Conservation (phyloP, 768 basidiomycete species). For the Xerocomus brunneocitrinus region DNA sequence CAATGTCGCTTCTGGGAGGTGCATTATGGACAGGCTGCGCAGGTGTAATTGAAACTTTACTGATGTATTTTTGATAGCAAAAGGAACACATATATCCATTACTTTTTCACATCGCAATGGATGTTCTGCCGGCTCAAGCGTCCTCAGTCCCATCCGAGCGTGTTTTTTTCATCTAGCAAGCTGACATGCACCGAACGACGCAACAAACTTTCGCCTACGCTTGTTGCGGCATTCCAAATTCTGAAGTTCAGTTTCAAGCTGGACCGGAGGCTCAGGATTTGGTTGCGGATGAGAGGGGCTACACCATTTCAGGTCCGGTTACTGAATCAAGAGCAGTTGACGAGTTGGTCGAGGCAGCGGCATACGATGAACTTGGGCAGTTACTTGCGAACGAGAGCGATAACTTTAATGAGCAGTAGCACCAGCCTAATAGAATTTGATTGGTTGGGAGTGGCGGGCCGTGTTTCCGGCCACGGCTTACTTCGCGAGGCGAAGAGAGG, state of each 20-base stretch:
- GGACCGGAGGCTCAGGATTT: neutral
- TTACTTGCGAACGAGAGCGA: neutral
- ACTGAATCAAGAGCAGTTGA: neutral
- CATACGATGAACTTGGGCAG: neutral
- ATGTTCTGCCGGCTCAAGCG: neutral
- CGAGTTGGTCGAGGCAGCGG: neutral
- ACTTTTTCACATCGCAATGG: neutral
- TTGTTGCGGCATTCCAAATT: neutral
- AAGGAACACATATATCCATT: neutral
- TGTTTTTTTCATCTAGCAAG: neutral
- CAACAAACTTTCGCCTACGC: neutral
- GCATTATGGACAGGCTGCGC: neutral
- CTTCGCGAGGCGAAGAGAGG: too few relatives aligned
- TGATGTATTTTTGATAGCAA: neutral
- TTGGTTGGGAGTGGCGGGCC: too few relatives aligned
- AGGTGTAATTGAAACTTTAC: neutral
- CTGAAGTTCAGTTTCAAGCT: neutral
- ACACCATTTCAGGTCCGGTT: neutral
- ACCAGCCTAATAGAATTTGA: too few relatives aligned
- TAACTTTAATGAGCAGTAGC: too few relatives aligned
- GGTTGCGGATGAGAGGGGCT: neutral
- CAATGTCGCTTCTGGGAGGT: neutral
- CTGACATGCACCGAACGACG: neutral
- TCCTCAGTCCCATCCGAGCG: neutral
- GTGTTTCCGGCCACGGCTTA: too few relatives aligned